Conservation (phyloP, 805 yeast species). For the Sungouiozyma intestinalis region DNA sequence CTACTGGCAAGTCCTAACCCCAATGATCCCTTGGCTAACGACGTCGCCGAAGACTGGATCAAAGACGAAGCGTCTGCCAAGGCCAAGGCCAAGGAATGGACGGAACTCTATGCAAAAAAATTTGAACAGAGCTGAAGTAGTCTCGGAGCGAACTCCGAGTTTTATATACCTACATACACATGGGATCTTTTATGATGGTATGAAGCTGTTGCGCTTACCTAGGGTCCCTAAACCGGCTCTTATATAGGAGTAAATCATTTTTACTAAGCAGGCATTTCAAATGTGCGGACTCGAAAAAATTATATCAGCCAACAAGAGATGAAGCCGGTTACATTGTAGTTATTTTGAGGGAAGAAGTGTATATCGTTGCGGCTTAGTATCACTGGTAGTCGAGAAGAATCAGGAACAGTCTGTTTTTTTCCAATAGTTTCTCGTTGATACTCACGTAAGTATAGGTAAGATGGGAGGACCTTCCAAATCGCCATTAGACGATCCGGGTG, state of each 20-base stretch:
- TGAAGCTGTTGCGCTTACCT: too few species aligned
- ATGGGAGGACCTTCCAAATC: slow-evolving; percentile 9
- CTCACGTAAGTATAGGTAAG: neutral
- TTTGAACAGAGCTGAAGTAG: neutral
- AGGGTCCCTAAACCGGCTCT: neutral
- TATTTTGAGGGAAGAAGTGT: too few species aligned
- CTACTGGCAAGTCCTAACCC: slow-evolving; percentile 93
- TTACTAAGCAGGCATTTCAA: neutral
- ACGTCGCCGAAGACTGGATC: slow-evolving; percentile 96
- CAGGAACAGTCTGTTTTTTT: too few species aligned
- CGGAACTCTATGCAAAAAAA: slow-evolving; percentile 27
- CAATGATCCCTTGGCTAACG: slow-evolving; percentile 95
- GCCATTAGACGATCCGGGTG: slow-evolving; percentile 22
- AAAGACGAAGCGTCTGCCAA: slow-evolving; percentile 73
- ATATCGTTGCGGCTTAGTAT: too few species aligned
- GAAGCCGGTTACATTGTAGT: too few species aligned
- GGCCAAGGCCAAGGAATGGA: slow-evolving; percentile 54
- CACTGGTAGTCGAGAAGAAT: too few species aligned
- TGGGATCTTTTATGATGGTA: too few species aligned
- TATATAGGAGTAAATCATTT: neutral
- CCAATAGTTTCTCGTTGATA: neutral
- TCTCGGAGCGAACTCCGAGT: too few species aligned
- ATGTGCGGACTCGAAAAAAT: neutral
- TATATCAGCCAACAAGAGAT: too few species aligned
- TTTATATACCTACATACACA: too few species aligned